These are phyloP conservation scores for Sphagnum contortum DNA, from an alignment of 225 moss, liverwort and hornwort species.

Conservation along the genomic window DNA sequence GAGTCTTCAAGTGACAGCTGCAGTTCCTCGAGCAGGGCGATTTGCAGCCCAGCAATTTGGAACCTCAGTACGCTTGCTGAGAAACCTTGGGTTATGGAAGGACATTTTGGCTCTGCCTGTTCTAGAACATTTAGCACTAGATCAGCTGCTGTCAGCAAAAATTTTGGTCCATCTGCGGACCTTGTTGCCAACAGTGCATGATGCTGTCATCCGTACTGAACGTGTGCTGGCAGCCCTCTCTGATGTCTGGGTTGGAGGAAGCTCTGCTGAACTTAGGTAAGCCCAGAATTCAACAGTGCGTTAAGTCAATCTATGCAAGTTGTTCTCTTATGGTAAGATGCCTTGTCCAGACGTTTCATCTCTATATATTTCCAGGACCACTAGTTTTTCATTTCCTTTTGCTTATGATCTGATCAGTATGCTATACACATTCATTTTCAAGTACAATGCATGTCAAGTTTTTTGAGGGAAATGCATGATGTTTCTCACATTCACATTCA, in stretches of 20 bases:
- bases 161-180: slow-evolving; percentile 76
- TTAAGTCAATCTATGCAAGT: too few species aligned
- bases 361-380: too few species aligned
- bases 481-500: too few species aligned
- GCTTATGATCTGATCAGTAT: too few species aligned
- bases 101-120: slow-evolving; percentile 63
- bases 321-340: too few species aligned
- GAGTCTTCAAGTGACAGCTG: slow-evolving; percentile 65
- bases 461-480: too few species aligned
- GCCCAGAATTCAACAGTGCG: too few species aligned
- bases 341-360: too few species aligned
- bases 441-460: too few species aligned
- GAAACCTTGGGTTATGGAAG: slow-evolving; percentile 91
- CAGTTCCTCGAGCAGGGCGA: slow-evolving; percentile 74
- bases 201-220: slow-evolving; percentile 87
- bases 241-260: slow-evolving; percentile 79
- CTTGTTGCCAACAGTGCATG: slow-evolving; percentile 55
- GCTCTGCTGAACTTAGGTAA: slow-evolving; percentile 52
- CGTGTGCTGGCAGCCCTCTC: slow-evolving; percentile 74
- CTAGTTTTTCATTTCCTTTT: too few species aligned
- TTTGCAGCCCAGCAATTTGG: slow-evolving; percentile 81
- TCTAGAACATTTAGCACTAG: slow-evolving; percentile 81
- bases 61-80: slow-evolving; percentile 73
- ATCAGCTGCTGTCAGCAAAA: slow-evolving; percentile 72
- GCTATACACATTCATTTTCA: too few species aligned